Percentiles rank a stretch among this genome's conserved stretches.
These are phyloP conservation scores for Penicillium sp. DNA, from an alignment of 2,329 filamentous ascomycete genomes.

Conservation along the genomic window DNA sequence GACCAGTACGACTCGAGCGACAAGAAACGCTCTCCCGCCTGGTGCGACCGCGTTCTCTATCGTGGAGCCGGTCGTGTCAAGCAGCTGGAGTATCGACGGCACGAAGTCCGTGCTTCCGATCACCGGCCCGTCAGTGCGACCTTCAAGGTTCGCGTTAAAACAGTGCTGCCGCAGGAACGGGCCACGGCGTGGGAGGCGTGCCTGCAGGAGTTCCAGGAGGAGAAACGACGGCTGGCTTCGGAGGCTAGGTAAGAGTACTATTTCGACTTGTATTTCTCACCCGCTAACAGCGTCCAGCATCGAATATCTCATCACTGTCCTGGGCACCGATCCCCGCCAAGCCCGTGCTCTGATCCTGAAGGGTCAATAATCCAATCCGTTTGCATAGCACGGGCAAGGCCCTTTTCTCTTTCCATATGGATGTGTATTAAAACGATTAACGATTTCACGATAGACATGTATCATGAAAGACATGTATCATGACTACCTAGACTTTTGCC, in stretches of 20 bases:
- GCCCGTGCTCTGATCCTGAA: slow-evolving; percentile 44
- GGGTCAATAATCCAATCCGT: slow-evolving; percentile 7
- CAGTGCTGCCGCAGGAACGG: slow-evolving; percentile 63
- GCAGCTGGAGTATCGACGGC: slow-evolving; percentile 79
- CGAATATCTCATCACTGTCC: slow-evolving; percentile 60
- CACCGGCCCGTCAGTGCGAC: slow-evolving; percentile 85
- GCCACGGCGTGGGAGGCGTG: slow-evolving; percentile 65
- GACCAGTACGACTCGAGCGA: slow-evolving; percentile 92
- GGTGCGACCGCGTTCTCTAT: slow-evolving; percentile 93
- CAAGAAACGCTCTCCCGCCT: slow-evolving; percentile 88
- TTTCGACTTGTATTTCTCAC: neutral
- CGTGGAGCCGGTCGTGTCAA: slow-evolving; percentile 74
- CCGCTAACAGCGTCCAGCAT: slow-evolving; percentile 43
- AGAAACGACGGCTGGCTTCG: slow-evolving; percentile 62
- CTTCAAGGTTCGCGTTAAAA: slow-evolving; percentile 81
- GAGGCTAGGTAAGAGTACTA: slow-evolving; percentile 68
- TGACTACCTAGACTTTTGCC: slow-evolving; percentile 10
- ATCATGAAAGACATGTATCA: slow-evolving; percentile 34
- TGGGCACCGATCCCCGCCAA: slow-evolving; percentile 53
- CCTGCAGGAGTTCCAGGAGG: slow-evolving; percentile 66
- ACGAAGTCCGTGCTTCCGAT: slow-evolving; percentile 86
- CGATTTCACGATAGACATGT: slow-evolving; percentile 39
- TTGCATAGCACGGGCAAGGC: neutral
- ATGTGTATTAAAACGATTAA: slow-evolving; percentile 33
- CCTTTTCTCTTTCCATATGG: neutral